Conservation (phyloP, 176 grass and related monocot species). For the Poa annua region DNA sequence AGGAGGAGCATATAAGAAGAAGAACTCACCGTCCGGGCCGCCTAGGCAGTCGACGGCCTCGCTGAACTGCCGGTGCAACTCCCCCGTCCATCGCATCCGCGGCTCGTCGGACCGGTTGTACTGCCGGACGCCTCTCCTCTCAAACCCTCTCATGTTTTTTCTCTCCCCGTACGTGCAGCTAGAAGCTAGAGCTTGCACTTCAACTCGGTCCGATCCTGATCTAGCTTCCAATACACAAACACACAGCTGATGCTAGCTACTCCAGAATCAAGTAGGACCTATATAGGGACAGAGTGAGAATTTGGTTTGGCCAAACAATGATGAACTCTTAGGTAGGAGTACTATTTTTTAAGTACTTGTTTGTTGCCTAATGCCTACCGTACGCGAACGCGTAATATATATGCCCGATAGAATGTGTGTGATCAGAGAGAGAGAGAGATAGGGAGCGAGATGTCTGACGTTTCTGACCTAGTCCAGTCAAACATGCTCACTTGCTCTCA, state of each 20-base stretch:
- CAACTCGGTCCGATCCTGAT: conserved; percentile 15
- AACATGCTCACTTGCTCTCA: conserved; percentile 57
- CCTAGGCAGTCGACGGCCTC: conserved; percentile 80
- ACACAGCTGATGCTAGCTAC: background rate
- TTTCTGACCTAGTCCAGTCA: conserved; percentile 82
- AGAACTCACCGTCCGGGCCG: conserved; percentile 65
- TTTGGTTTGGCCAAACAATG: conserved; percentile 19
- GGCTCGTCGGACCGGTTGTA: conserved; percentile 84
- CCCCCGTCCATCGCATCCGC: conserved; percentile 88
- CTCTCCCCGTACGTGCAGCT: background rate
- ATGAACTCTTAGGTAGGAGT: background rate
- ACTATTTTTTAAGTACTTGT: conserved; percentile 40
- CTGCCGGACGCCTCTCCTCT: conserved; percentile 74
- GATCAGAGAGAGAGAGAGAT: background rate
- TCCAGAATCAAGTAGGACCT: background rate
- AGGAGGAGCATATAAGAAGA: background rate
- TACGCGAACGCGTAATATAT: conserved; percentile 21
- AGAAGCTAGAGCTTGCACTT: conserved; percentile 8
- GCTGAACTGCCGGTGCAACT: conserved; percentile 75
- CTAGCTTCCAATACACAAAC: conserved; percentile 23
- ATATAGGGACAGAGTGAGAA: background rate
- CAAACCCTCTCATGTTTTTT: conserved; percentile 53
- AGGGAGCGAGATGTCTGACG: conserved; percentile 31
- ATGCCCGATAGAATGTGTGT: conserved; percentile 50
- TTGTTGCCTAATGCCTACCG: conserved; percentile 52